Evolutionary conservation across 306 rosid genomes (phyloP), one percentile per base, ranked within the genome.

Genomic region (Vigna reflexopilosa): DNA sequence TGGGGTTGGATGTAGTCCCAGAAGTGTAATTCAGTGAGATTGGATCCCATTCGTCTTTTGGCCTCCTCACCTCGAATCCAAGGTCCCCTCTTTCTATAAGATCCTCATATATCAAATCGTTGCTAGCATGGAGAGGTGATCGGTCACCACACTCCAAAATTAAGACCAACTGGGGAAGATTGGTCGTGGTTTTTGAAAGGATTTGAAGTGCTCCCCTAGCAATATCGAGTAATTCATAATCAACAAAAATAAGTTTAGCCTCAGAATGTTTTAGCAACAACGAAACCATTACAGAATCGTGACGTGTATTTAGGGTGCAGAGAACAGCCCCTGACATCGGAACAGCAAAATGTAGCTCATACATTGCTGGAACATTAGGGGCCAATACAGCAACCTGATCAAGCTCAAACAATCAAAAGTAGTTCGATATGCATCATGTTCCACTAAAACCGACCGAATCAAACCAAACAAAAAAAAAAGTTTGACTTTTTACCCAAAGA

Each of bases 241-340:
- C 98, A 16, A 87, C 94, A 76, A 94, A 83, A 32, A 94, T 67
- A 68, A 89, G 36, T 77, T 90, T 91, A 32, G 97, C 93, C 19
- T 85, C 96, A 3, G 97, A 91, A 80, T 93, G 98, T 26, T 77
- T 84, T 4, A 91, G 54, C 48, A 93, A 59, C 13, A 80, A 5
- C 0, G 94, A 80, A 32, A 91, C 80, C 96, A 91, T 90, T 5
- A 83, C 24, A 0, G 97, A 83, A 83, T 90, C 89, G 6, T 87
- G 93, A 2, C 94, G 96, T 0, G 82, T 80, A 38, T 94, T 94
- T 10, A 94, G 88, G 0, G 96, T 78, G 73, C 94, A 94, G 47
- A 94, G 91, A 76, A 94, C 72, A 47, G 89, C 97, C 44, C 96
- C 96, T 4, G 97, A 93, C 98, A 94, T 94, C 64, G 97, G 96